Evolutionary conservation across 257 asterid genomes (phyloP).

Genomic region (Ilex aquifolium): DNA sequence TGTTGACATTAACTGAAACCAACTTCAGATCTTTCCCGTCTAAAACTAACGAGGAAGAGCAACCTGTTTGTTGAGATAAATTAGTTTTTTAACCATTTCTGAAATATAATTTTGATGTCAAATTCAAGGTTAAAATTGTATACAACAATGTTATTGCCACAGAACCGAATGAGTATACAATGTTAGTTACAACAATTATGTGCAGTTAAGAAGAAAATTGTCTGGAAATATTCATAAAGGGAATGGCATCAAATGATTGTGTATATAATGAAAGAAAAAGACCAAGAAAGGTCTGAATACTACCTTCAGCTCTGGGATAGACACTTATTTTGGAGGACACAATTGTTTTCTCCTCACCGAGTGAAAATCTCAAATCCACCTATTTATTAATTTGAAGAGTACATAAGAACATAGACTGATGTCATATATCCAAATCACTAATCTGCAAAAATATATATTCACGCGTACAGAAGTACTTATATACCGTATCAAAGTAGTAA

Average conservation of each 20-base stretch:
- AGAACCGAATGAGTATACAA: neutral
- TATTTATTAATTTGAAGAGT: conserved; percentile 17
- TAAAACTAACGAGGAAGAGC: conserved; percentile 63
- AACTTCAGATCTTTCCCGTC: conserved; percentile 81
- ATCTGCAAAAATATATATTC: neutral
- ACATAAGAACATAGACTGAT: neutral
- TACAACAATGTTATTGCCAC: neutral
- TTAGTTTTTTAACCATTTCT: neutral
- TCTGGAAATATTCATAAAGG: too few species aligned
- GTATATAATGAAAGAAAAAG: neutral
- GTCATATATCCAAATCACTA: neutral
- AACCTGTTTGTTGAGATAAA: conserved; percentile 34
- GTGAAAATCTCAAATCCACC: conserved; percentile 77
- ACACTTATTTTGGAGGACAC: conserved; percentile 66
- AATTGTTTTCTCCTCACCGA: conserved; percentile 79
- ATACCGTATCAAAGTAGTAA: conserved; percentile 75
- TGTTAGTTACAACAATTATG: neutral
- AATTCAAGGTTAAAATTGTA: neutral
- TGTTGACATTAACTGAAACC: conserved; percentile 55
- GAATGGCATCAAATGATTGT: neutral
- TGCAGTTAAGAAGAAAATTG: neutral
- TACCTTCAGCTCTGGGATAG: conserved; percentile 88
- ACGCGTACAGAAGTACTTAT: neutral
- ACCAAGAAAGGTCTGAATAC: conserved; percentile 5
- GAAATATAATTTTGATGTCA: neutral